Percentiles rank a stretch among this genome's conserved stretches.
These are phyloP conservation scores for Byssothecium circinans DNA, from an alignment of 2,329 filamentous ascomycete species.

Conservation along the genomic window DNA sequence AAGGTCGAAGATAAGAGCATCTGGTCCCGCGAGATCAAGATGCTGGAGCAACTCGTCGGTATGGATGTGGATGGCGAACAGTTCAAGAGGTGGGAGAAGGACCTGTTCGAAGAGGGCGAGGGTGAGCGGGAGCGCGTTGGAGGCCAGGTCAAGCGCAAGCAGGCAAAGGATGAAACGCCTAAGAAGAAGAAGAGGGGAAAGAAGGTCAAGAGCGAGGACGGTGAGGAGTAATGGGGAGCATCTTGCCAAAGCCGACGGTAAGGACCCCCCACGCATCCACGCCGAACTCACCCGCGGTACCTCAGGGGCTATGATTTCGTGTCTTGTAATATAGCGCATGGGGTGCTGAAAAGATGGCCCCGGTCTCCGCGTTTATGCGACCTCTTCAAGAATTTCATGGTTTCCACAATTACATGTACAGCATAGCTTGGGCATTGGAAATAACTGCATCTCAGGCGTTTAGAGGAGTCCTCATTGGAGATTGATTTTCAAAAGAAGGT, in stretches of 20 bases:
- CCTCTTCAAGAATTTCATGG: neutral
- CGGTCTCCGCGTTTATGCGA: too few relatives aligned
- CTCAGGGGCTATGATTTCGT: too few relatives aligned
- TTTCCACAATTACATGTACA: neutral
- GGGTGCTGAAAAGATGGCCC: too few relatives aligned
- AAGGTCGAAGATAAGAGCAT: conserved; percentile 75
- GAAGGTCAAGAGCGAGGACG: conserved; percentile 27
- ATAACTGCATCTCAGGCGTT: too few relatives aligned
- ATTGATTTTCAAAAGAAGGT: too few relatives aligned
- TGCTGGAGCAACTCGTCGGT: conserved; percentile 84
- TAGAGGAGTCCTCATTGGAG: too few relatives aligned
- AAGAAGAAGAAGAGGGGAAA: conserved; percentile 45
- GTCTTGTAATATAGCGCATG: too few relatives aligned
- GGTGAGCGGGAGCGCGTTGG: conserved; percentile 74
- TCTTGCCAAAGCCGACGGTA: too few relatives aligned
- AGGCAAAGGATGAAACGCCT: conserved; percentile 42
- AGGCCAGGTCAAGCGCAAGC: conserved; percentile 71
- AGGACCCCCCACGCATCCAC: too few relatives aligned
- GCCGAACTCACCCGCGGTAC: too few relatives aligned
- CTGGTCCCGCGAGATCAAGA: conserved; percentile 93
- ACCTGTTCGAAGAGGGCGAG: conserved; percentile 68
- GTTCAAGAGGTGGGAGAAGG: conserved; percentile 66
- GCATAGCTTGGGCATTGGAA: neutral
- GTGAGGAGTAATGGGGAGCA: conserved; percentile 18
- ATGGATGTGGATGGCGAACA: conserved; percentile 76